Percentiles rank a stretch among this genome's conserved stretches.
These are phyloP conservation scores for Xylaria sp. DNA, from an alignment of 2,329 filamentous ascomycete species.

Conservation along the genomic window DNA sequence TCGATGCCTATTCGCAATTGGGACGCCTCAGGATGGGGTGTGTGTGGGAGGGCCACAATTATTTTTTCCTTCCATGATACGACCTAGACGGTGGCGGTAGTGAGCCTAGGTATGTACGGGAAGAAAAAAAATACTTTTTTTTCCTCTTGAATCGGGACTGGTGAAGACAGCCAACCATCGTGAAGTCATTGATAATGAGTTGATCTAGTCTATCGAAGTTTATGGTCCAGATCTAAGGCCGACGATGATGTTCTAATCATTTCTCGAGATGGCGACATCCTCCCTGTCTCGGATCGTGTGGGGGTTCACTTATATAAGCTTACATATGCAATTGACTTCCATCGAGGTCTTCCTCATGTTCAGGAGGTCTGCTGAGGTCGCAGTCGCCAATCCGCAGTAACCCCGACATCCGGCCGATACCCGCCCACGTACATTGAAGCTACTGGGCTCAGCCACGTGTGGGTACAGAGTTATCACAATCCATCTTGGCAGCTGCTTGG, in stretches of 20 bases:
- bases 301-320: slow-evolving; percentile 12
- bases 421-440: background rate
- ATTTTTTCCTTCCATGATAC: too few species aligned
- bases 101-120: too few species aligned
- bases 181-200: slow-evolving; percentile 19
- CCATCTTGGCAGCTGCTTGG: too few species aligned
- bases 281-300: slow-evolving; percentile 4
- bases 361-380: too few species aligned
- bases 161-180: slow-evolving; percentile 8
- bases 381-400: too few species aligned
- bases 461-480: background rate
- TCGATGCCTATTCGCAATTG: too few species aligned
- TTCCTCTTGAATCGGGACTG: background rate
- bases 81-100: too few species aligned
- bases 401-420: too few species aligned
- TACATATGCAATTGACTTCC: slow-evolving; percentile 15
- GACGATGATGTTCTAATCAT: slow-evolving; percentile 17
- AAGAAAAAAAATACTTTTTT: slow-evolving; percentile 1
- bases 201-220: background rate
- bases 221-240: slow-evolving; percentile 15
- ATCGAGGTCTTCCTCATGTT: too few species aligned
- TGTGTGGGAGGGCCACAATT: too few species aligned
- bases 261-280: slow-evolving; percentile 19
- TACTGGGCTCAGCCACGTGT: background rate
- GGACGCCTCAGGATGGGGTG: background rate